Percentiles rank a stretch among this genome's conserved stretches.
Evolutionary conservation across 179 eudicot genomes (phyloP).

Genomic region (Silene noctiflora): DNA sequence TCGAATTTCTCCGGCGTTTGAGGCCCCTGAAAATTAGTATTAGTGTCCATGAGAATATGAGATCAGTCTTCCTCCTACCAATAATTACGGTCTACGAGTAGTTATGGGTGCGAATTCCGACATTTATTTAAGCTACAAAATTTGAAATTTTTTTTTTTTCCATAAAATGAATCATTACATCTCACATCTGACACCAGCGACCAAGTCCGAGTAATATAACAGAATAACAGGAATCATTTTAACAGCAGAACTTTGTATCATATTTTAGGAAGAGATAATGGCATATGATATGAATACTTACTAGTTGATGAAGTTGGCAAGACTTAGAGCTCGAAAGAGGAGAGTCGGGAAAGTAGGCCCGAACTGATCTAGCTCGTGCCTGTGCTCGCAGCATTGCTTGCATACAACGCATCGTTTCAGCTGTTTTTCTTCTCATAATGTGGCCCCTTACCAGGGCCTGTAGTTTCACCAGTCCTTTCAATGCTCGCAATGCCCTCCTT

Average conservation of each 20-base stretch:
- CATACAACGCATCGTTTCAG: constrained; percentile 51
- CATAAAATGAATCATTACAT: no score
- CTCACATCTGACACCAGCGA: neutral
- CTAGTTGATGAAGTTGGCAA: constrained; percentile 41
- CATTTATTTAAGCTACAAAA: no score
- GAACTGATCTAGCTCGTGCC: constrained; percentile 52
- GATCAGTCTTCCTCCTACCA: neutral
- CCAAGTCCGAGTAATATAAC: neutral
- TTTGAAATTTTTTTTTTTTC: no score
- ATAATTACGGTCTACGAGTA: no score
- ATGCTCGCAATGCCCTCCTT: constrained; percentile 72
- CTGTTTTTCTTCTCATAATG: constrained; percentile 62
- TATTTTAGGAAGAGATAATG: no score
- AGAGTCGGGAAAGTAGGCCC: constrained; percentile 43
- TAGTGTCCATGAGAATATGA: constrained; percentile 9
- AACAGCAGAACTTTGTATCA: no score
- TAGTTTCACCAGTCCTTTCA: constrained; percentile 72
- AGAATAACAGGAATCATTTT: neutral
- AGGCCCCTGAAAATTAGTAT: constrained; percentile 50
- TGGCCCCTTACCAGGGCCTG: constrained; percentile 85
- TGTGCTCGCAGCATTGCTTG: constrained; percentile 71
- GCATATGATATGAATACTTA: constrained; percentile 26
- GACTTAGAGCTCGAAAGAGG: constrained; percentile 54
- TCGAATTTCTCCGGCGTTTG: constrained; percentile 82
- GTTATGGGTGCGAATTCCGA: no score